phyloP scores from a whole-genome alignment of 2,329 filamentous ascomycete species.

The Xenosphaeropsis pyriputrescens region DNA sequence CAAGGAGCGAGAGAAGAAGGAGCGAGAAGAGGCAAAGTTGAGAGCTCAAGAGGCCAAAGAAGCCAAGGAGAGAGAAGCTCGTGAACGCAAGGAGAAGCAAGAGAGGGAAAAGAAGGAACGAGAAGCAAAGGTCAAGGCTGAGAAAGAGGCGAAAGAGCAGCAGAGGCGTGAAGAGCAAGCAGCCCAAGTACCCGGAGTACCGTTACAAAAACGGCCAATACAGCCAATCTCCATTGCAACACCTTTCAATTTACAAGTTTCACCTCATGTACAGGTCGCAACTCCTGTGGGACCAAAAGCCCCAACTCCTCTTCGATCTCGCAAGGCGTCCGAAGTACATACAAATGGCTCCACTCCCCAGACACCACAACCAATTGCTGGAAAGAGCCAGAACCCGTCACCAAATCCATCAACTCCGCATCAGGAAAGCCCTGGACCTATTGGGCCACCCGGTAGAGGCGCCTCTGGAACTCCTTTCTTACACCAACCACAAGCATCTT shows the following conservation, averaged over 20 bases:
- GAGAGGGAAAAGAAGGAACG: constrained; percentile 43
- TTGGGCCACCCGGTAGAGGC: constrained; percentile 45
- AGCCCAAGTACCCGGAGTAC: constrained; percentile 22
- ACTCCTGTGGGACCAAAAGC: constrained; percentile 75
- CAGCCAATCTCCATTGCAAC: constrained; percentile 28
- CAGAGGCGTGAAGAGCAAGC: constrained; percentile 28
- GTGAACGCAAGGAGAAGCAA: constrained; percentile 41
- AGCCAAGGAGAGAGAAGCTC: constrained; percentile 40
- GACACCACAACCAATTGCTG: constrained; percentile 45
- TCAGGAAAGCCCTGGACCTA: constrained; percentile 49
- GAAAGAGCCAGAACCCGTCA: constrained; percentile 39
- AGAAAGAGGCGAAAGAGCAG: constrained; percentile 31
- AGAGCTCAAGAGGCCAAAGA: constrained; percentile 68
- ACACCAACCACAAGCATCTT: constrained; percentile 46
- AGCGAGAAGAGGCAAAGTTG: constrained; percentile 68
- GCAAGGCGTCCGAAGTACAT: constrained; percentile 65
- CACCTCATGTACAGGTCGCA: constrained; percentile 65
- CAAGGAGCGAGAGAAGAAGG: constrained; percentile 70
- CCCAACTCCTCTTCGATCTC: constrained; percentile 62
- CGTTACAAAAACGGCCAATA: constrained; percentile 27
- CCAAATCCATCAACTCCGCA: constrained; percentile 47
- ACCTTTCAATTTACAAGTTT: constrained; percentile 48
- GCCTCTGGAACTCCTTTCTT: constrained; percentile 31
- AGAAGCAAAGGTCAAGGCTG: constrained; percentile 30
- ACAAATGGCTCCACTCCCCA: constrained; percentile 55